Conservation (phyloP, 345 rosid genomes). For the Populus tremula region DNA sequence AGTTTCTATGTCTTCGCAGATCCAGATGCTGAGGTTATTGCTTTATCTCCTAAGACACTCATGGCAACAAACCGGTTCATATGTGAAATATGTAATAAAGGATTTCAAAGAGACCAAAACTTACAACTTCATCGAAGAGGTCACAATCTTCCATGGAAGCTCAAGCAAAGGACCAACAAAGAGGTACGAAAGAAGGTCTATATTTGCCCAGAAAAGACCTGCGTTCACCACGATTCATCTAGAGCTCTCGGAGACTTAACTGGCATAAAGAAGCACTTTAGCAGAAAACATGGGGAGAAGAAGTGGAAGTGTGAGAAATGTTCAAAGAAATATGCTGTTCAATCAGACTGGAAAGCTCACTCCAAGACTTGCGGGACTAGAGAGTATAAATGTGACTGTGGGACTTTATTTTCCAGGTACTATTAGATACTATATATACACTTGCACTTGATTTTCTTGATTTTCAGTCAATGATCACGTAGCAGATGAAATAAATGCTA, state of each 20-base stretch:
- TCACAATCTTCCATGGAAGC: slow-evolving; percentile 96
- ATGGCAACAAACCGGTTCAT: slow-evolving; percentile 92
- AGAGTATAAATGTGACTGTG: slow-evolving; percentile 95
- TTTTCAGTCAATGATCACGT: neutral
- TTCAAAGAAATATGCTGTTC: slow-evolving; percentile 94
- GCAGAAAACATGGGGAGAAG: slow-evolving; percentile 96
- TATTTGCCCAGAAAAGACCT: slow-evolving; percentile 85
- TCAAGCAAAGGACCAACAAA: slow-evolving; percentile 66
- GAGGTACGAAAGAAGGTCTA: slow-evolving; percentile 73
- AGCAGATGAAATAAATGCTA: slow-evolving; percentile 41
- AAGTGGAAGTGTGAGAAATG: slow-evolving; percentile 97
- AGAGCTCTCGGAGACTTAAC: slow-evolving; percentile 95
- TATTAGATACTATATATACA: neutral
- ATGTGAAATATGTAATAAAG: slow-evolving; percentile 95
- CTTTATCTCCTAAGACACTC: slow-evolving; percentile 82
- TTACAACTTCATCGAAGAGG: slow-evolving; percentile 94
- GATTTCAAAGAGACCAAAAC: slow-evolving; percentile 96
- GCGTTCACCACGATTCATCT: slow-evolving; percentile 84
- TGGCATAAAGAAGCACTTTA: slow-evolving; percentile 88
- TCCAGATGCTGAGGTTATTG: slow-evolving; percentile 97
- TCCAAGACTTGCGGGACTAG: slow-evolving; percentile 93
- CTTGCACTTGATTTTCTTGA: neutral
- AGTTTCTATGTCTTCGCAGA: slow-evolving; percentile 35
- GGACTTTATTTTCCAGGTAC: slow-evolving; percentile 91
- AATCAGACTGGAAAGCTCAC: slow-evolving; percentile 97